Conservation (phyloP, 805 yeast species). For the Teunomyces aglyptinius region DNA sequence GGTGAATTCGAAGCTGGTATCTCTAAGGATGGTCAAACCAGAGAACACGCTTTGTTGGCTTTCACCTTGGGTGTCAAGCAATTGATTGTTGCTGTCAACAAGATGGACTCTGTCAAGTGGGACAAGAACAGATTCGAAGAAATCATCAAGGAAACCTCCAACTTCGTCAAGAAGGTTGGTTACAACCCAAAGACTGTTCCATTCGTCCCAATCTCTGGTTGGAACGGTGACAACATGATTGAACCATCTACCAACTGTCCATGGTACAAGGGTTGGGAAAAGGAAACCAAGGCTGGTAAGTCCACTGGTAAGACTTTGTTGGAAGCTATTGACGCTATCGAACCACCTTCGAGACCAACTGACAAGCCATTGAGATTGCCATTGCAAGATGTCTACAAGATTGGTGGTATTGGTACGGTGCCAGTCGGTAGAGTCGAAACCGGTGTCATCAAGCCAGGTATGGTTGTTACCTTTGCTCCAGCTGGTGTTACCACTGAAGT, state of each 20-base stretch:
- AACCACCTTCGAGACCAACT: slow-evolving; percentile 77
- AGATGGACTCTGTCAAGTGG: slow-evolving; percentile 90
- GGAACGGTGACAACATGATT: slow-evolving; percentile 93
- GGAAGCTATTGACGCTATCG: slow-evolving; percentile 82
- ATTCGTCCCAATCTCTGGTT: slow-evolving; percentile 89
- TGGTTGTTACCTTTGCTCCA: slow-evolving; percentile 87
- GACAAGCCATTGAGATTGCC: slow-evolving; percentile 88
- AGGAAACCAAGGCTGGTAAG: slow-evolving; percentile 70
- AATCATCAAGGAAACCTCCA: slow-evolving; percentile 71
- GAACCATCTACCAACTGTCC: slow-evolving; percentile 78
- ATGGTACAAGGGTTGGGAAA: slow-evolving; percentile 86
- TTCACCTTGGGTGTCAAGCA: slow-evolving; percentile 86
- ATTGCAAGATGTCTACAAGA: slow-evolving; percentile 89
- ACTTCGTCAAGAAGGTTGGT: slow-evolving; percentile 84
- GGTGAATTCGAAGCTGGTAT: slow-evolving; percentile 97
- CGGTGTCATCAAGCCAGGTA: slow-evolving; percentile 89
- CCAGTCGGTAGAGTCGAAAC: slow-evolving; percentile 95
- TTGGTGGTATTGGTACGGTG: slow-evolving; percentile 89
- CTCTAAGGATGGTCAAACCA: slow-evolving; percentile 92
- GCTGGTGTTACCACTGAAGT: slow-evolving; percentile 88
- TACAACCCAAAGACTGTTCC: slow-evolving; percentile 79
- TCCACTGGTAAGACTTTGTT: slow-evolving; percentile 78
- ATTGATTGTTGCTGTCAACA: slow-evolving; percentile 87
- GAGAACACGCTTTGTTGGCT: slow-evolving; percentile 91
- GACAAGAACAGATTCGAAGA: slow-evolving; percentile 76